Percentiles rank a stretch among this genome's conserved stretches.
phyloP scores from a whole-genome alignment of 257 asterid species.

The Solanum sparsipilum region DNA sequence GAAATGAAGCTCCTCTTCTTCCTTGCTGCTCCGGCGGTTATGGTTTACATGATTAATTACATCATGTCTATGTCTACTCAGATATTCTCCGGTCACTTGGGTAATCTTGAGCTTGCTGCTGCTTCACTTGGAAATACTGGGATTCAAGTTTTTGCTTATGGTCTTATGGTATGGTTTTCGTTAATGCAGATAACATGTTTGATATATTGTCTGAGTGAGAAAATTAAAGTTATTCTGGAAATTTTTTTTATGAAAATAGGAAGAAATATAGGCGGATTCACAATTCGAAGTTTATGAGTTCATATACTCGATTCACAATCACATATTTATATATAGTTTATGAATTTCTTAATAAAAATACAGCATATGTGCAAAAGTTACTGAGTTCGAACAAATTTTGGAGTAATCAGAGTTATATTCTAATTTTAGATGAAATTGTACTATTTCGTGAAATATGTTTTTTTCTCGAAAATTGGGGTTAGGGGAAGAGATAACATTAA shows the following conservation, averaged over 20 bases:
- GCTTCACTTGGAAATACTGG: constrained; percentile 15
- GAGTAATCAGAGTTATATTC: background rate
- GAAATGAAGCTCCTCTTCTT: background rate
- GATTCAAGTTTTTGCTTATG: constrained; percentile 11
- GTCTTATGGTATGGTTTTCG: constrained; percentile 6
- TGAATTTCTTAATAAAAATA: background rate
- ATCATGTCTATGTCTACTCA: constrained; percentile 8
- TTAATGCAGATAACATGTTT: background rate
- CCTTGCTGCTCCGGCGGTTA: constrained; percentile 11
- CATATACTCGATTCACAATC: background rate
- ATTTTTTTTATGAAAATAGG: background rate
- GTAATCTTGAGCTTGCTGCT: constrained; percentile 16
- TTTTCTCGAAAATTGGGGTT: background rate
- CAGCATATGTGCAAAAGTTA: background rate
- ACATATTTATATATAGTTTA: background rate
- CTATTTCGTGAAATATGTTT: background rate
- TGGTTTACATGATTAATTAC: constrained; percentile 8
- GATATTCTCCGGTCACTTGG: constrained; percentile 9
- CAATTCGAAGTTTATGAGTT: background rate
- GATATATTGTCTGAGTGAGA: background rate
- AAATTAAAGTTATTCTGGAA: background rate
- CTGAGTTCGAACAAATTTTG: background rate
- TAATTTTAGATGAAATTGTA: background rate
- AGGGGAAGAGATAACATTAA: background rate
- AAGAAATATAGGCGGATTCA: background rate